Evolutionary conservation across 495 filamentous ascomycete genomes (phyloP).

Genomic region (Aspergillus bridgeri): DNA sequence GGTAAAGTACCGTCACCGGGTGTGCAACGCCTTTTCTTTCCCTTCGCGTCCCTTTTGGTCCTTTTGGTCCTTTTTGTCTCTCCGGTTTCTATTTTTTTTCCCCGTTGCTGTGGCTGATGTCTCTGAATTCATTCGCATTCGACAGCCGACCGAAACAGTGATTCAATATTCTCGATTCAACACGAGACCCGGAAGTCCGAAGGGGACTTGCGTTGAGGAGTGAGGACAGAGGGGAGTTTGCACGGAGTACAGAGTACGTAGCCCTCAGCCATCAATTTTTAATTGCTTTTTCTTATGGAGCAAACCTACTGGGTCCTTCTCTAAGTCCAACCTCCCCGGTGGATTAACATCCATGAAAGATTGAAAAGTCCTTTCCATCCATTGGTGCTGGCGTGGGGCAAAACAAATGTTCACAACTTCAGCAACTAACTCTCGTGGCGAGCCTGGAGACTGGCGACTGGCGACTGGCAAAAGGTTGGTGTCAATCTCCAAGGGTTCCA

Average conservation of each 20-base stretch:
- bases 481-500: constrained; percentile 23
- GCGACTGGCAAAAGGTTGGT: too few relatives aligned
- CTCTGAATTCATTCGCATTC: not conserved
- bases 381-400: constrained; percentile 17
- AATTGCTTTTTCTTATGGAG: not conserved
- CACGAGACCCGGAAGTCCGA: not conserved
- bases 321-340: constrained; percentile 2
- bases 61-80: not conserved
- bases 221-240: not conserved
- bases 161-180: not conserved
- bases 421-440: constrained; percentile 23
- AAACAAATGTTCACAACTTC: constrained; percentile 15
- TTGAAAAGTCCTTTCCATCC: not conserved
- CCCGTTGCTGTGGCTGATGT: not conserved
- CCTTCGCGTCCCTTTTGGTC: not conserved
- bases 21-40: not conserved
- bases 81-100: not conserved
- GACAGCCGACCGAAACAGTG: not conserved
- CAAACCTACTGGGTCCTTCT: not conserved
- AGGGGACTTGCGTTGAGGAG: too few relatives aligned
- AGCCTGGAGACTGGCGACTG: constrained; percentile 9
- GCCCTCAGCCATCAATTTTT: constrained; percentile 4
- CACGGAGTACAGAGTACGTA: not conserved
- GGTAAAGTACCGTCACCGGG: not conserved
- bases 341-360: not conserved